Base-by-base conservation (phyloP, 2,329 filamentous ascomycete species). In the Sporothrix humicola region DNA sequence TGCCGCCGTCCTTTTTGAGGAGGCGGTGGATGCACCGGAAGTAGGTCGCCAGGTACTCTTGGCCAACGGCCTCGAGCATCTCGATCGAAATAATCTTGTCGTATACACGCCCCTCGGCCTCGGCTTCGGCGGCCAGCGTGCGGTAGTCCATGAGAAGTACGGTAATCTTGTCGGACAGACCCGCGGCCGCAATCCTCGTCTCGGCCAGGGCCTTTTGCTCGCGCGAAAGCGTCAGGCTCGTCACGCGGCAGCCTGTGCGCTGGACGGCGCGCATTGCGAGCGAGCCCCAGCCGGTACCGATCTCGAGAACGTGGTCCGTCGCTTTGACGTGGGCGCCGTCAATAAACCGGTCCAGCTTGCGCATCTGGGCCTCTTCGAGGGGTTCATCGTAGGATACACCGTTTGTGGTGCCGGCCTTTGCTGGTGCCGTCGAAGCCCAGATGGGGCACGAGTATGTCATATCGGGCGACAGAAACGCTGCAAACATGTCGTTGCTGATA, bases 381-480 rank as follows among this genome's bases (percentile, higher is more conserved):
- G 85, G 84, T 78, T 93, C 91, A 72, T 84, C 82, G 5, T 80
- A 76, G n/a, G 80, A 79, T 54, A 81, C 76, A 65, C 84, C 82
- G 12, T 26, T 26, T 15, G n/a, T 26, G 2, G n/a, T 42, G 46
- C 31, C 31, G 10, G 82, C 82, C 50, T 79, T 81, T 26, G 8
- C 15, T 2, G 54, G 23, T 8, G 13, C 0, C 82, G 82, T 61
- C 52, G 31, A 37, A 37, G 85, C 82, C 90, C 91, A 92, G 69
- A 92, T 89, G 2, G 91, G 88, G 78, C 91, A 92, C 0, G 90
- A 92, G 77, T 93, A 93, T 3, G 91, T 93, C 91, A 93, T 93
- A 78, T 93, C 91, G n/a, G 87, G 85, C 0, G 90, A 92, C 42
- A 93, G 83, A 76, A 93, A 93, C 0, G 91, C 90, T 6, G 90